Evolutionary conservation across 1,284 basidiomycete genomes (phyloP).

Genomic region (Irpex sp.): DNA sequence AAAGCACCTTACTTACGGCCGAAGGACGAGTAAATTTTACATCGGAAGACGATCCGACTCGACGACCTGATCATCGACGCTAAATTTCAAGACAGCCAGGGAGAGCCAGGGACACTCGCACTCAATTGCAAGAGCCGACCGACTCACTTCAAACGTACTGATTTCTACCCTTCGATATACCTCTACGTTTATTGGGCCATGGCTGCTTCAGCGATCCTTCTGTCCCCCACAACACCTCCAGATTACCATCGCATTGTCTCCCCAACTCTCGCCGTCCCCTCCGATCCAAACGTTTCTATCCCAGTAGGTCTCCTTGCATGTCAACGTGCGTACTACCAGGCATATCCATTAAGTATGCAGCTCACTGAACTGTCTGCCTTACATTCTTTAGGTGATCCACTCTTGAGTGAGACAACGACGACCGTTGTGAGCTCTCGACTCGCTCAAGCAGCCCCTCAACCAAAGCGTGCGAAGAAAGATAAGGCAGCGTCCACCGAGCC

Average conservation of each 20-base stretch:
- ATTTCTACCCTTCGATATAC: not conserved
- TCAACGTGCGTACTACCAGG: constrained; percentile 48
- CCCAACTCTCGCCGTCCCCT: constrained; percentile 49
- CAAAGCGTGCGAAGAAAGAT: constrained; percentile 47
- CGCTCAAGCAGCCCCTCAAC: constrained; percentile 39
- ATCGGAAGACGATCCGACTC: no score
- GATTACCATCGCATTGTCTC: constrained; percentile 66
- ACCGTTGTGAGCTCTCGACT: constrained; percentile 46
- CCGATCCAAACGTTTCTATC: constrained; percentile 44
- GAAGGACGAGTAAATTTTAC: no score
- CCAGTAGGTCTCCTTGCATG: constrained; percentile 73
- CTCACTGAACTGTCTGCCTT: not conserved
- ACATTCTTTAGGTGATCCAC: constrained; percentile 53
- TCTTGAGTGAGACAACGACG: constrained; percentile 53
- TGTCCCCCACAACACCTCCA: constrained; percentile 39
- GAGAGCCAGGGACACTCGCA: not conserved
- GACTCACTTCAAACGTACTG: not conserved
- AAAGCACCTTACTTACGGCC: not conserved
- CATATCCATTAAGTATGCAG: not conserved
- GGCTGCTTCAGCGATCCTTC: constrained; percentile 30
- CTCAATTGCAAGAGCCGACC: not conserved
- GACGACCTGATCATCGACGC: no score
- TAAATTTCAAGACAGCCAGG: not conserved
- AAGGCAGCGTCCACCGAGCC: constrained; percentile 48
- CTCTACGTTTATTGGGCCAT: constrained; percentile 7